Percentiles rank a stretch among this genome's conserved stretches.
Evolutionary conservation across 2,329 filamentous ascomycete species (phyloP).

Genomic region (Penicillium italicum): DNA sequence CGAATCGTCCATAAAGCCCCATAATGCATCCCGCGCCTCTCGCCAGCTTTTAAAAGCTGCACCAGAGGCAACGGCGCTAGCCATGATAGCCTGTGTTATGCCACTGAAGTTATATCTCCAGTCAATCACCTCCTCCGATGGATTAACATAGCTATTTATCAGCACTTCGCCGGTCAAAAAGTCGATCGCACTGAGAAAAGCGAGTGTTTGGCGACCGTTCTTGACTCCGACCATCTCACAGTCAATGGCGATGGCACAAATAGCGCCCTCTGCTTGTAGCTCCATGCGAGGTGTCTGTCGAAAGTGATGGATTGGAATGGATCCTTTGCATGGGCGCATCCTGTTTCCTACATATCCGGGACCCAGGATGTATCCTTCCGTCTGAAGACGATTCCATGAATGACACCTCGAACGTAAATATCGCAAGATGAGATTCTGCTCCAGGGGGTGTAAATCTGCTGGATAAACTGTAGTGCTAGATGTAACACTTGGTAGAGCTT

Average conservation of each 20-base stretch:
- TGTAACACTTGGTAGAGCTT: neutral
- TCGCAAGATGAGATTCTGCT: conserved; percentile 2
- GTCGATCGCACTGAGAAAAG: conserved; percentile 6
- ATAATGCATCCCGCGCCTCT: conserved; percentile 7
- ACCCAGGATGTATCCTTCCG: conserved; percentile 4
- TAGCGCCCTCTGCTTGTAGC: neutral
- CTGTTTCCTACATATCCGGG: neutral
- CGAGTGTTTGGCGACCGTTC: conserved; percentile 5
- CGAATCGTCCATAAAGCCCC: conserved; percentile 2
- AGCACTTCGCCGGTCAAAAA: conserved; percentile 7
- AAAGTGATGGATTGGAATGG: neutral
- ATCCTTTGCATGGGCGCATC: neutral
- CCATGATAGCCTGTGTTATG: conserved; percentile 2
- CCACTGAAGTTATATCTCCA: conserved; percentile 6
- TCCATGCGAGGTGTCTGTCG: neutral
- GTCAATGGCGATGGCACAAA: conserved; percentile 7
- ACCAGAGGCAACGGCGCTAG: conserved; percentile 2
- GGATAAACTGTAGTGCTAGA: neutral
- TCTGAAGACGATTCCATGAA: conserved; percentile 5
- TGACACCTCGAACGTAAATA: conserved; percentile 6
- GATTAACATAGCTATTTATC: conserved; percentile 5
- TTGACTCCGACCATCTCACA: conserved; percentile 7
- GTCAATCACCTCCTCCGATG: conserved; percentile 1
- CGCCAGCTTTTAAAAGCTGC: conserved; percentile 4
- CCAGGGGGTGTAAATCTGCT: neutral